Base-by-base conservation (phyloP, 345 rosid genomes). In the Melaleuca alternifolia region DNA sequence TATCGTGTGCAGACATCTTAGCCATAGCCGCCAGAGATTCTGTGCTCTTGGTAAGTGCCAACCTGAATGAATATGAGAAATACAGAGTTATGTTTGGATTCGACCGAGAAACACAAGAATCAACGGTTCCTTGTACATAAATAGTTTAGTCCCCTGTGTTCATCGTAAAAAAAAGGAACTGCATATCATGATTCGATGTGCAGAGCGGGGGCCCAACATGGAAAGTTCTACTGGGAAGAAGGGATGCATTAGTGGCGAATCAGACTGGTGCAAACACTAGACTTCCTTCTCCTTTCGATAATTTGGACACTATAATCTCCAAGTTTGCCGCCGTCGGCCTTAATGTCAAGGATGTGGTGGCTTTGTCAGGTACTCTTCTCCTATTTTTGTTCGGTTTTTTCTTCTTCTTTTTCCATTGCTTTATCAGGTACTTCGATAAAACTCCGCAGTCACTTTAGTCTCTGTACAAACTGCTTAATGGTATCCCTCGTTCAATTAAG, bases 131-230 rank as follows among this genome's bases (percentile, higher is more conserved):
- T 41, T 0, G 79, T 71, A 10, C 44, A 71, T 11, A 51, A n/a
- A 83, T n/a, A 30, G 15, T 24, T 83, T 7, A 24, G 37, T 50
- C 24, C 26, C 7, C 53, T 13, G 53, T 33, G 18, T 83, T 16
- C 44, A 16, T 28, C 46, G 7, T n/a, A 12, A 41, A 77, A 77
- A 82, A 30, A 21, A 71, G 48, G 44, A 71, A 37, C 26, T 37
- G 81, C 21, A 37, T 10, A 11, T 54, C 37, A 48, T 9, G 52
- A 10, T 10, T 54, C 83, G 30, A 82, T 85, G 84, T 90, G 91
- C 91, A 96, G 98, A 94, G 95, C 51, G 98, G 99, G 89, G 99
- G 99, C 46, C 92, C 93, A 16, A 83, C 85, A 5, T 97, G 98
- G 98, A 93, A 54, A 83, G 98, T 95, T 26, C 85, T 81, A 33